Conservation (phyloP, 108 stramenopile genomes). For the Asterionellopsis glacialis region DNA sequence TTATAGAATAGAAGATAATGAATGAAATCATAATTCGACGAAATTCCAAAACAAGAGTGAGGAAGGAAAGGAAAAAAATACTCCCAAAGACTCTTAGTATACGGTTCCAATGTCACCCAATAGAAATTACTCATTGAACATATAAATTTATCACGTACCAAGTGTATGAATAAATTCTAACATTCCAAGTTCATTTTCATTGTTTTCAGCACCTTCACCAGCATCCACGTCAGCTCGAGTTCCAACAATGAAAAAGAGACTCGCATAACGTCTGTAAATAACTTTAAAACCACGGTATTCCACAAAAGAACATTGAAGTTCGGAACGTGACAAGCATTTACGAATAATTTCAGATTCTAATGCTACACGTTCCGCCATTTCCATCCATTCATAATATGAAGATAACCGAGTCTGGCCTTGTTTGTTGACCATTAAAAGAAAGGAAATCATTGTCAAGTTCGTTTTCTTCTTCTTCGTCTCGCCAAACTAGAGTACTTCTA, state of each 20-base stretch:
- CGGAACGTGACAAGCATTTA: constrained; percentile 87
- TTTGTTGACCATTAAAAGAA: constrained; percentile 91
- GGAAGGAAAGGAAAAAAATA: neutral
- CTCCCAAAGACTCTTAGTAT: too few species aligned
- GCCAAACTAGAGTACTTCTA: too few species aligned
- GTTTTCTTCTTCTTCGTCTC: too few species aligned
- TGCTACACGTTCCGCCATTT: constrained; percentile 86
- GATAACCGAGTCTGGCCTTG: constrained; percentile 95
- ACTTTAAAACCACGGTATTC: constrained; percentile 95
- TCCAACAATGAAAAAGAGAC: constrained; percentile 95
- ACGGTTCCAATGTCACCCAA: too few species aligned
- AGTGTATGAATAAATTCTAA: constrained; percentile 94
- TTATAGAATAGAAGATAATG: constrained; percentile 16
- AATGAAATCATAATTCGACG: neutral
- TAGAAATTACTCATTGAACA: too few species aligned
- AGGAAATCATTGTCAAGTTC: constrained; percentile 57
- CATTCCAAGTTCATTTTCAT: constrained; percentile 92
- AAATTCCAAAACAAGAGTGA: constrained; percentile 15
- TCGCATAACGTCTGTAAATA: constrained; percentile 92
- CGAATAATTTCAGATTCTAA: constrained; percentile 94
- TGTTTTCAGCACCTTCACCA: constrained; percentile 60
- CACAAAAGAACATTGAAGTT: constrained; percentile 92
- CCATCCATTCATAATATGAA: constrained; percentile 91
- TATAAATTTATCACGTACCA: constrained; percentile 91
- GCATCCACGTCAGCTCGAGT: constrained; percentile 76